Conservation (phyloP, 140 eudicot species). For the Cichorium intybus region DNA sequence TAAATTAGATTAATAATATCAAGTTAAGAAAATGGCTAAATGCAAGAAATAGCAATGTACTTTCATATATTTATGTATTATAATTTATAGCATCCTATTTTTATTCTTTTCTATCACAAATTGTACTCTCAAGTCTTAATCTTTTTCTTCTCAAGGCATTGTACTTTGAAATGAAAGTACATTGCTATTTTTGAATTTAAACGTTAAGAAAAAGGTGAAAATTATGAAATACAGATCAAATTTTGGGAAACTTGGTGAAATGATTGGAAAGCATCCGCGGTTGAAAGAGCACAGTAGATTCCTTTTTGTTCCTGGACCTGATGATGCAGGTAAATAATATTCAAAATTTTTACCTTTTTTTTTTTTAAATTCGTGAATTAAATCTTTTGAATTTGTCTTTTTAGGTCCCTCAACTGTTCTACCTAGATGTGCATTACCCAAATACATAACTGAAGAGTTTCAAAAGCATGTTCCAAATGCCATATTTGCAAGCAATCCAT, state of each 20-base stretch:
- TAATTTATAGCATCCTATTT: too few species aligned
- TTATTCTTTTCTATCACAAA: too few species aligned
- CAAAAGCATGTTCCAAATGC: slow-evolving; percentile 73
- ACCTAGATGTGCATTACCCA: slow-evolving; percentile 86
- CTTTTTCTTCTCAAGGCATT: too few species aligned
- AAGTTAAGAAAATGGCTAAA: neutral
- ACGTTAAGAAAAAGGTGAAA: slow-evolving; percentile 5
- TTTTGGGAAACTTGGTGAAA: slow-evolving; percentile 82
- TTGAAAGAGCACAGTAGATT: slow-evolving; percentile 72
- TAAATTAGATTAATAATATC: neutral
- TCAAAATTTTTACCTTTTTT: neutral
- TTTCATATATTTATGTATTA: too few species aligned
- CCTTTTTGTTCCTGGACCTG: slow-evolving; percentile 92
- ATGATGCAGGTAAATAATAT: slow-evolving; percentile 66
- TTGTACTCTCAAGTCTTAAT: too few species aligned
- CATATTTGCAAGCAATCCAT: slow-evolving; percentile 78
- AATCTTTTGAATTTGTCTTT: neutral
- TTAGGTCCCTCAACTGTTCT: slow-evolving; percentile 89
- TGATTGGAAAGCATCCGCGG: slow-evolving; percentile 69
- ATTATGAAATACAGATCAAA: slow-evolving; percentile 41
- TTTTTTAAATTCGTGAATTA: slow-evolving; percentile 1
- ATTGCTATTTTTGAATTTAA: neutral
- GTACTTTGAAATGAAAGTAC: too few species aligned
- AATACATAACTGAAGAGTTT: slow-evolving; percentile 74
- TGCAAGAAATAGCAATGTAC: neutral